These are phyloP conservation scores for Myriosclerotinia scirpicola DNA, from an alignment of 2,329 filamentous ascomycete genomes.

Conservation along the genomic window DNA sequence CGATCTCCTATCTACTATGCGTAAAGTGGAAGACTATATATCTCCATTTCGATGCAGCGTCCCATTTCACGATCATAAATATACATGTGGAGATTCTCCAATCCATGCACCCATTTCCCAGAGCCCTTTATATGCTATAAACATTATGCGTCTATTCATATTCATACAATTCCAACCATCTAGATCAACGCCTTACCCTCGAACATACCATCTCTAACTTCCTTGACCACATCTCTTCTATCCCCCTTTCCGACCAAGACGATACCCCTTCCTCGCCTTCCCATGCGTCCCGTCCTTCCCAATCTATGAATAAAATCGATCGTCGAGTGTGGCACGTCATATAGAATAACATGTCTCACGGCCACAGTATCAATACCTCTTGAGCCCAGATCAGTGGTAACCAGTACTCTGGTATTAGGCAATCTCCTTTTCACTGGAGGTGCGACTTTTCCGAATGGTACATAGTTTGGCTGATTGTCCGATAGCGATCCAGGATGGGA, in stretches of 20 bases:
- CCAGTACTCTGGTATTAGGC: conserved; percentile 82
- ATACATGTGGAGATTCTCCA: background rate
- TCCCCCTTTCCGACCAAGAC: conserved; percentile 90
- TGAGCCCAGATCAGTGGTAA: conserved; percentile 90
- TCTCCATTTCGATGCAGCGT: background rate
- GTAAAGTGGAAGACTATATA: background rate
- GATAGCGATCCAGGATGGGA: conserved; percentile 45
- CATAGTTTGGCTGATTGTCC: conserved; percentile 41
- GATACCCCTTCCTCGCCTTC: conserved; percentile 81
- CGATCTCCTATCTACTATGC: background rate
- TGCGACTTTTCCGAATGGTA: conserved; percentile 35
- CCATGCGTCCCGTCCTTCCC: conserved; percentile 90
- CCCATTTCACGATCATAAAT: background rate
- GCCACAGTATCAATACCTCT: conserved; percentile 91
- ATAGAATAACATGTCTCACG: conserved; percentile 87
- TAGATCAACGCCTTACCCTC: conserved; percentile 75
- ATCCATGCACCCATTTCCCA: conserved; percentile 3
- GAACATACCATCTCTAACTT: conserved; percentile 88
- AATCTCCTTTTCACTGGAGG: conserved; percentile 45
- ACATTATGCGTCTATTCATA: background rate
- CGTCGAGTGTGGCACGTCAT: conserved; percentile 95
- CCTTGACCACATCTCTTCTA: conserved; percentile 82
- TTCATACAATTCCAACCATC: conserved; percentile 23
- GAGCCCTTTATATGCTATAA: background rate
- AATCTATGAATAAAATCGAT: conserved; percentile 98